phyloP scores from a whole-genome alignment of 1,139 yeast species.

The Schwanniomyces etchellsii region DNA sequence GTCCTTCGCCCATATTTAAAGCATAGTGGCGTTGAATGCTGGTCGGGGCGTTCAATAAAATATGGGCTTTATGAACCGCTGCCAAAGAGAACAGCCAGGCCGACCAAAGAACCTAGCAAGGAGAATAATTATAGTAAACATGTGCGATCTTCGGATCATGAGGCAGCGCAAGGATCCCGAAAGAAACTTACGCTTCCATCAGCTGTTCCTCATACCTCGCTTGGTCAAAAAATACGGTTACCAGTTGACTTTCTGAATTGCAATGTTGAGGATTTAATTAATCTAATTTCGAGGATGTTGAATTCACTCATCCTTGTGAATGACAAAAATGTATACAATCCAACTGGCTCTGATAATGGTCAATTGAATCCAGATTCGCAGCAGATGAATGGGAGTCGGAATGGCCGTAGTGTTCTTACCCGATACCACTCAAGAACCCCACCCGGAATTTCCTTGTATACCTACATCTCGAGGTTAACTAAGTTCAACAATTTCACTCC shows the following conservation, averaged over 20 bases:
- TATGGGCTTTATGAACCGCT: too few relatives aligned
- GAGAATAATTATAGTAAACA: background rate
- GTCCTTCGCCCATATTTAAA: too few relatives aligned
- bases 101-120: too few relatives aligned
- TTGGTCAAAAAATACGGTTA: background rate
- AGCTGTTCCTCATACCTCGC: background rate
- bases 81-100: too few relatives aligned
- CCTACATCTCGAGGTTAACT: slow-evolving; percentile 70
- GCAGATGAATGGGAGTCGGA: slow-evolving; percentile 18
- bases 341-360: background rate
- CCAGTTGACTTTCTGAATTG: slow-evolving; percentile 64
- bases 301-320: slow-evolving; percentile 64
- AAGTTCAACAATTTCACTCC: slow-evolving; percentile 83
- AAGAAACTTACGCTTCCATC: background rate
- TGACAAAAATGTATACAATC: slow-evolving; percentile 39
- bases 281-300: slow-evolving; percentile 74
- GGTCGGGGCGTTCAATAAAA: too few relatives aligned
- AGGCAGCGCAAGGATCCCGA: background rate
- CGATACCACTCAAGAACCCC: slow-evolving; percentile 92
- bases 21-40: too few relatives aligned
- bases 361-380: slow-evolving; percentile 33
- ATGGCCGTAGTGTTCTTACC: slow-evolving; percentile 43
- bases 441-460: slow-evolving; percentile 76
- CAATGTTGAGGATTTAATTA: slow-evolving; percentile 62
- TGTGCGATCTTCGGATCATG: background rate